Conservation (phyloP, 2,329 filamentous ascomycete genomes). For the Ascochyta viciae-villosae region DNA sequence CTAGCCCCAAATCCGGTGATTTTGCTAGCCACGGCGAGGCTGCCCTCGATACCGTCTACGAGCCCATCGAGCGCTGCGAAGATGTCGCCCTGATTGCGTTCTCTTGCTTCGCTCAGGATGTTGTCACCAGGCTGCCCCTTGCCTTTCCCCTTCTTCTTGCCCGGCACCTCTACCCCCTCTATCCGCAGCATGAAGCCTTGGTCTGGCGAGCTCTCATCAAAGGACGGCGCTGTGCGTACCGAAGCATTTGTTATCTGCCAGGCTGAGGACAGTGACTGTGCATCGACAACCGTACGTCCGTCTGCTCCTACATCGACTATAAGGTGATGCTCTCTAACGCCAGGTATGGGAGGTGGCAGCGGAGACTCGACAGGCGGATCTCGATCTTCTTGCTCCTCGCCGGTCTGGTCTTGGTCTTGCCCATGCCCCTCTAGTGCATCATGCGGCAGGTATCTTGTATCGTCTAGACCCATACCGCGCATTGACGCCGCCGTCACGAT, state of each 20-base stretch:
- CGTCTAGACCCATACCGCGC: slow-evolving; percentile 58
- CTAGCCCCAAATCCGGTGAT: slow-evolving; percentile 30
- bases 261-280: slow-evolving; percentile 74
- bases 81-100: slow-evolving; percentile 42
- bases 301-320: slow-evolving; percentile 61
- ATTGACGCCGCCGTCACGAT: slow-evolving; percentile 72
- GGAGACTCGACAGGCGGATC: slow-evolving; percentile 45
- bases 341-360: slow-evolving; percentile 56
- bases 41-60: slow-evolving; percentile 46
- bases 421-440: slow-evolving; percentile 29
- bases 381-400: slow-evolving; percentile 33
- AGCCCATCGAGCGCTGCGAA: slow-evolving; percentile 48
- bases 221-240: slow-evolving; percentile 68
- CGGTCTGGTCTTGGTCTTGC: slow-evolving; percentile 22
- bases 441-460: slow-evolving; percentile 49
- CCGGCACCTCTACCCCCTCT: slow-evolving; percentile 58
- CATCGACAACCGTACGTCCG: slow-evolving; percentile 65
- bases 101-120: slow-evolving; percentile 41
- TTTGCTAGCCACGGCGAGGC: slow-evolving; percentile 44
- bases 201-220: slow-evolving; percentile 56
- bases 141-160: slow-evolving; percentile 41
- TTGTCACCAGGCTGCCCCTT: slow-evolving; percentile 37
- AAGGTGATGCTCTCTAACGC: slow-evolving; percentile 62
- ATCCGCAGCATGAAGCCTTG: slow-evolving; percentile 67
- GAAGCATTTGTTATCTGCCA: slow-evolving; percentile 71